Conservation (phyloP, 2,329 filamentous ascomycete species). For the Alternaria arbusti region DNA sequence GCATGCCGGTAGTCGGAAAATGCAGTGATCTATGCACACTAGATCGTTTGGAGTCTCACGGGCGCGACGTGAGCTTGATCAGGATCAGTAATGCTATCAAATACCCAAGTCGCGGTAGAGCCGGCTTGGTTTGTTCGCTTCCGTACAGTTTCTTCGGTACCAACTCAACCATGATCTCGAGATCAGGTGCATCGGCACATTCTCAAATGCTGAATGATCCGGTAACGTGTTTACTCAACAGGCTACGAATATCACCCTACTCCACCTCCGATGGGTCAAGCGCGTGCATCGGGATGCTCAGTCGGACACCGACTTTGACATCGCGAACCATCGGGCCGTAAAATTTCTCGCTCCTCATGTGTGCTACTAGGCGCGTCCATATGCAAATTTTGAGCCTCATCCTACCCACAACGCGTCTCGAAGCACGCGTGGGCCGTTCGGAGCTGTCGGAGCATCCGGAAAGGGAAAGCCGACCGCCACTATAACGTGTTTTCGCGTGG, state of each 20-base stretch:
- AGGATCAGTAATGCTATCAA: background rate
- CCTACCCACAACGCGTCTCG: background rate
- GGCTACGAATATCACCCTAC: background rate
- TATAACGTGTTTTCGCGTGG: background rate
- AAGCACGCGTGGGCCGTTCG: background rate
- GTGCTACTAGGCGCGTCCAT: background rate
- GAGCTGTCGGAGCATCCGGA: background rate
- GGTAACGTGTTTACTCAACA: background rate
- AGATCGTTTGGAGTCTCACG: background rate
- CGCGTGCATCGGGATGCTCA: background rate
- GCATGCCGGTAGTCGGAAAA: background rate
- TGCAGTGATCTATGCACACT: background rate
- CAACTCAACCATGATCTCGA: background rate
- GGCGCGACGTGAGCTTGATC: background rate
- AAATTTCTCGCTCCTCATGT: background rate
- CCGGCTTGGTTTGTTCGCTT: background rate
- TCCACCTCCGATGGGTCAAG: background rate
- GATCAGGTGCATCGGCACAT: background rate
- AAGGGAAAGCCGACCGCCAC: background rate
- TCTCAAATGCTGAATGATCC: background rate
- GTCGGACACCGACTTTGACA: background rate
- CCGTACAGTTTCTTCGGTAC: background rate
- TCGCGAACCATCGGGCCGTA: background rate
- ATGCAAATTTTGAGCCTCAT: slow-evolving; percentile 2
- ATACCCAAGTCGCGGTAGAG: background rate